Base-by-base conservation (phyloP, 306 rosid genomes). In the Rubus idaeus region DNA sequence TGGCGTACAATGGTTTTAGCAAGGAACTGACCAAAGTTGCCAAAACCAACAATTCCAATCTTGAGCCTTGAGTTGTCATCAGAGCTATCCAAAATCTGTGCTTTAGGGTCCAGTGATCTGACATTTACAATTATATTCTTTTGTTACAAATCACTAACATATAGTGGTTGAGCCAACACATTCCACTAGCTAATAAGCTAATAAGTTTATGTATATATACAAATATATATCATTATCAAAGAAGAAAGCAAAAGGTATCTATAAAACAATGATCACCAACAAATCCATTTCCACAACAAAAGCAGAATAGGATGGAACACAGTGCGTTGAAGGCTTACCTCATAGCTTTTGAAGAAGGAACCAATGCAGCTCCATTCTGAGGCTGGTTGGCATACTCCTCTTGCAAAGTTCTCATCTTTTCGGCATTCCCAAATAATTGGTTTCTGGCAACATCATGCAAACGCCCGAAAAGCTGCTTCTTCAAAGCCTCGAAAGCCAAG, bases 11-110 rank as follows among this genome's bases (percentile, higher is more conserved):
- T 49, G 17, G 91, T 73, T 83, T 91, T 88, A 3, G 96, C 96
- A 70, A 91, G 91, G 74, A 94, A 94, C 82, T 94, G 97, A n/a
- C 98, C 97, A 4, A 87, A 94, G 81, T 94, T 94, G 13, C 98
- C 98, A 73, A 94, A 94, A 52, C 98, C 98, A 75, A 94, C 61
- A 1, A 94, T 68, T 35, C 91, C 97, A 64, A 94, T 82, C 81
- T 88, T 90, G 64, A 94, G 96, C 88, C 84, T 88, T 5, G 87
- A 74, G 16, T 70, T 75, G 40, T 80, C 88, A 37, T 77, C 88
- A 62, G 79, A 26, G 39, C 72, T 74, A 51, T 62, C 35, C 30
- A 60, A 75, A 71, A 23, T 61, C 52, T 78, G 74, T 20, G 80
- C 40, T 51, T 71, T 83, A 75, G 18, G 75, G 37, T 78, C 75